Evolutionary conservation across 768 basidiomycete species (phyloP), one percentile per base, ranked within the genome.

Genomic region (Trametes cubensis): DNA sequence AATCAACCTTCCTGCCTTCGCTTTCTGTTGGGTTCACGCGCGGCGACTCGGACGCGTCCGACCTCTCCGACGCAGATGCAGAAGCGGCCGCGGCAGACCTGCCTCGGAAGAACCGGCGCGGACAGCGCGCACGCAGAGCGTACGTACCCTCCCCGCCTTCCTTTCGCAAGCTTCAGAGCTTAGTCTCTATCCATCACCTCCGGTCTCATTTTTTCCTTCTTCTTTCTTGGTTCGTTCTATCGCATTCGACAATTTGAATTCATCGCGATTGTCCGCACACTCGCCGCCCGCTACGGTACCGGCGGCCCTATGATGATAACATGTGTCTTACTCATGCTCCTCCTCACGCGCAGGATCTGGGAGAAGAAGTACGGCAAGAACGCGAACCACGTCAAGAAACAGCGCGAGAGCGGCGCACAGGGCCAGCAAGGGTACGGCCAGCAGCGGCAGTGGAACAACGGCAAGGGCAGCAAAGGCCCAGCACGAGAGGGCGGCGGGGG

Each of bases 61-160:
- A 96, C 67, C 80, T 85, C 63, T 86, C 88, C 70, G 89, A 90
- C 62, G 79, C 75, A 21, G 91, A 89, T 65, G 78, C 75, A 39
- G 80, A 77, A 66, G 78, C 77, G 28, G 80, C 77, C 23, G 78
- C 78, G 30, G 83, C 77, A 17, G 85, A 86, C 41, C 76, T 78
- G 25, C 74, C 71, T 1, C 75, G 79, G 49, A 88, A 87, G 78
- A 98, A 99, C 68, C 78, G 96, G 57, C 81, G 95, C 41, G 97
- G 96, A 30, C 97, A 99, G 73, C 78, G 95, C 51, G 96, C 96
- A n/a, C 81, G 97, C 62, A 81, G 89, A 77, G 92, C 91, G 97
- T 97, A 74, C 83, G 95, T 56, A 14, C 39, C 18, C 5, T 15
- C 39, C 41, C 23, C 39, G 18, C 34, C 10, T 34, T 48, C 23